Percentiles rank a stretch among this genome's conserved stretches.
Evolutionary conservation across 352 stramenopile species (phyloP).

Genomic region (Globisporangium mamillatum): DNA sequence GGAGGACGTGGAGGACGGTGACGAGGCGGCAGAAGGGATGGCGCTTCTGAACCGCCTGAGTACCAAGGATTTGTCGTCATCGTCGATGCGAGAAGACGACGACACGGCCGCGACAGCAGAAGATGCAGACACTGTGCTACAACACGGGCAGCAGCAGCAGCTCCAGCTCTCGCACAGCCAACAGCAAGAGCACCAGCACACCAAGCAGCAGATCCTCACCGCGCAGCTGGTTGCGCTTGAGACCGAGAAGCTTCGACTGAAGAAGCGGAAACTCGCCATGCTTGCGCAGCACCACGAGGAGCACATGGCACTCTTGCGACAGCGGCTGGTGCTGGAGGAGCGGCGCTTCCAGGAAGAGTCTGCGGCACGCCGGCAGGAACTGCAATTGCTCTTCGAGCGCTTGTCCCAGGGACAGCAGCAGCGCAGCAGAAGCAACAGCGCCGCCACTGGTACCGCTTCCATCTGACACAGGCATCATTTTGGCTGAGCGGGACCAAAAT

Average conservation of each 20-base stretch:
- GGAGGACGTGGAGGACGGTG: slow-evolving; percentile 8
- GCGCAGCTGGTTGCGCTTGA: slow-evolving; percentile 32
- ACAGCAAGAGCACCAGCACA: neutral
- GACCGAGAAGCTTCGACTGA: slow-evolving; percentile 38
- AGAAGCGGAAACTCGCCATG: slow-evolving; percentile 39
- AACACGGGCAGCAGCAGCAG: slow-evolving; percentile 6
- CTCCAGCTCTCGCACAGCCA: neutral
- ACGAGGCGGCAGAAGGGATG: slow-evolving; percentile 10
- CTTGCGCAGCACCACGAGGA: slow-evolving; percentile 36
- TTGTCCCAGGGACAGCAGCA: neutral
- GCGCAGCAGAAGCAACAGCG: neutral
- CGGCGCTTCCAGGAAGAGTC: slow-evolving; percentile 22
- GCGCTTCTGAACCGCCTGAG: slow-evolving; percentile 5
- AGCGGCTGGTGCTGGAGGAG: slow-evolving; percentile 24
- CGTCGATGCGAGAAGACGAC: slow-evolving; percentile 8
- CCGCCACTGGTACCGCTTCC: too few relatives aligned
- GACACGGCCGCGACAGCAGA: neutral
- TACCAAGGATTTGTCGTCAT: neutral
- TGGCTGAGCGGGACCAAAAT: too few relatives aligned
- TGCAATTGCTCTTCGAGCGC: slow-evolving; percentile 17
- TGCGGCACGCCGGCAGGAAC: slow-evolving; percentile 15
- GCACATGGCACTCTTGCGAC: slow-evolving; percentile 30
- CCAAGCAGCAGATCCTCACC: slow-evolving; percentile 14
- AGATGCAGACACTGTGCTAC: neutral
- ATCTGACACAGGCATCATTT: too few relatives aligned